Percentiles rank a stretch among this genome's conserved stretches.
phyloP scores from a whole-genome alignment of 1,284 basidiomycete genomes.

The Fomes fomentarius region DNA sequence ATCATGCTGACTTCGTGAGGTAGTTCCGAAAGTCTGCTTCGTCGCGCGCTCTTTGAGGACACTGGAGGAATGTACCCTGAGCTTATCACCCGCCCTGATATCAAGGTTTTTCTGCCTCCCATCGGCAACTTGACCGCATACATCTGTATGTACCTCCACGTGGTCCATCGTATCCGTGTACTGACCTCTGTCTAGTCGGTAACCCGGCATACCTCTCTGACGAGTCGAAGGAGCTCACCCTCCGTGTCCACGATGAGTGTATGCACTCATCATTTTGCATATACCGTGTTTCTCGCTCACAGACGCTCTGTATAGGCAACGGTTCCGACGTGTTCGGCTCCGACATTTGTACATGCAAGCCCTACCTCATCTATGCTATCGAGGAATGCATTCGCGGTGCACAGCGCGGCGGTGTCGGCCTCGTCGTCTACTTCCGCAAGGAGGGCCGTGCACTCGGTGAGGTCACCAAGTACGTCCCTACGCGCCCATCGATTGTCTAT shows the following conservation, averaged over 20 bases:
- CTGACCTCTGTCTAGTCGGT: slow-evolving; percentile 57
- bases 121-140: slow-evolving; percentile 93
- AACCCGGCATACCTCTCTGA: slow-evolving; percentile 81
- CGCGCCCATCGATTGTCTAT: neutral
- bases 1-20: neutral
- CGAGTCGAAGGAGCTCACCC: slow-evolving; percentile 83
- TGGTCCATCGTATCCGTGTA: too few species aligned
- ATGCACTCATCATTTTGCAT: slow-evolving; percentile 32
- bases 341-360: slow-evolving; percentile 95
- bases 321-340: slow-evolving; percentile 90
- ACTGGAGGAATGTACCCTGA: slow-evolving; percentile 97
- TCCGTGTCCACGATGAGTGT: slow-evolving; percentile 96
- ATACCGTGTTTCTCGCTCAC: neutral
- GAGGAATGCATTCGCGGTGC: slow-evolving; percentile 89
- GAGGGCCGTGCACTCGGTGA: slow-evolving; percentile 93
- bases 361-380: slow-evolving; percentile 92
- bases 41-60: slow-evolving; percentile 92
- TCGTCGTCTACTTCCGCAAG: slow-evolving; percentile 95
- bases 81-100: slow-evolving; percentile 91
- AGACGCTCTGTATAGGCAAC: slow-evolving; percentile 54
- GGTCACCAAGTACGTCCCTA: slow-evolving; percentile 74
- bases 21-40: slow-evolving; percentile 83
- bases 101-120: slow-evolving; percentile 95
- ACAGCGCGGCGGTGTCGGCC: slow-evolving; percentile 89
- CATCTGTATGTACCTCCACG: slow-evolving; percentile 65